phyloP scores from a whole-genome alignment of 345 rosid species.

The Euphorbia peplus region DNA sequence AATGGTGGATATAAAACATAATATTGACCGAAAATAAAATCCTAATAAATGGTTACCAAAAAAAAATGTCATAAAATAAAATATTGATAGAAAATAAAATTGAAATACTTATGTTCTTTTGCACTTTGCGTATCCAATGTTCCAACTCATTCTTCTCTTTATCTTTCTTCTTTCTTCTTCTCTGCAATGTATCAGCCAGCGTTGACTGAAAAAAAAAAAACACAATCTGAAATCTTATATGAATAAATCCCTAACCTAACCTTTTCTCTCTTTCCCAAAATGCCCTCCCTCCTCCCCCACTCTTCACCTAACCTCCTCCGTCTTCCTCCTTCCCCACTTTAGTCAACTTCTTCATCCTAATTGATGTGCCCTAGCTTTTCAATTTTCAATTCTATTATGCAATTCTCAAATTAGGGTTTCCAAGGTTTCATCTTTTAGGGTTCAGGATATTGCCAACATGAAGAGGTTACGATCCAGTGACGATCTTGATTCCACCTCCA shows the following conservation, averaged over 20 bases:
- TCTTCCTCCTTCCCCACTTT: background rate
- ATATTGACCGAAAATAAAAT: background rate
- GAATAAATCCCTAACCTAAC: no score
- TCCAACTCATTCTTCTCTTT: background rate
- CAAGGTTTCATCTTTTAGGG: background rate
- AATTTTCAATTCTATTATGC: background rate
- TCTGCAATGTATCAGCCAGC: conserved; percentile 25
- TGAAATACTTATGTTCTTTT: background rate
- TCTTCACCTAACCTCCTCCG: background rate
- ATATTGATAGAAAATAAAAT: background rate
- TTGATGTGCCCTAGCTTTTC: background rate
- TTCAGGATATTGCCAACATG: conserved; percentile 30
- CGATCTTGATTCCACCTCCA: conserved; percentile 53
- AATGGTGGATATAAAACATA: background rate
- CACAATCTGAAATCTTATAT: background rate
- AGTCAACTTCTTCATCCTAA: background rate
- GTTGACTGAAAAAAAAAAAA: conserved; percentile 25
- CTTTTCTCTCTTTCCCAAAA: background rate
- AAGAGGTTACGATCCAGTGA: conserved; percentile 86
- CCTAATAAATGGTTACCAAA: no score
- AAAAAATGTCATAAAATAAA: no score
- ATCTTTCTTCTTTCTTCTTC: background rate
- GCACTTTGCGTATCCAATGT: conserved; percentile 28
- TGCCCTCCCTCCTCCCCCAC: conserved; percentile 1
- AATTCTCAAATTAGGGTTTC: conserved; percentile 11